Conservation (phyloP, 169 alveolate genomes). For the Cryptosporidium sp. region DNA sequence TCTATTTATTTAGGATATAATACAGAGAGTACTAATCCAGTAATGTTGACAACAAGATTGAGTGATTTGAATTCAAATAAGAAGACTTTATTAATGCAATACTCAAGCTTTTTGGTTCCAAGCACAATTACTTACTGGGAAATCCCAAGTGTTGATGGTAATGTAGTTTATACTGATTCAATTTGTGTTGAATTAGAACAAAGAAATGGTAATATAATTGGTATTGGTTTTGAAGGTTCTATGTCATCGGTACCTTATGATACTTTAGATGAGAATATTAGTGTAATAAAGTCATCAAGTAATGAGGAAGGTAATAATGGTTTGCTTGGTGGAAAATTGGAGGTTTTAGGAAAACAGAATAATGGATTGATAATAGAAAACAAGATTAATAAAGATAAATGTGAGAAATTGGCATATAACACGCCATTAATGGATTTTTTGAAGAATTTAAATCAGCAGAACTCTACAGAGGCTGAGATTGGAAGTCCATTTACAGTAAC, state of each 20-base stretch:
- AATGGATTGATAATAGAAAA: slow-evolving; percentile 23
- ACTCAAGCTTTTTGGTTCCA: slow-evolving; percentile 57
- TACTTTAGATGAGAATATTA: slow-evolving; percentile 40
- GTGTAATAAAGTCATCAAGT: slow-evolving; percentile 4
- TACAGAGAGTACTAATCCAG: slow-evolving; percentile 45
- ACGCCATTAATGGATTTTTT: slow-evolving; percentile 26
- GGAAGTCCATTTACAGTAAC: slow-evolving; percentile 54
- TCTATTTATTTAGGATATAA: slow-evolving; percentile 60
- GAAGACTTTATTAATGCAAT: slow-evolving; percentile 46
- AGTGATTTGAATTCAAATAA: slow-evolving; percentile 25
- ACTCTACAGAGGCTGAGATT: slow-evolving; percentile 15
- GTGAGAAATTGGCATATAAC: slow-evolving; percentile 58
- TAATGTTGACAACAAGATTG: slow-evolving; percentile 53
- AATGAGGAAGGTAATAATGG: neutral
- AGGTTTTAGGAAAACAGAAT: slow-evolving; percentile 5
- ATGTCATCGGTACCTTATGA: slow-evolving; percentile 67
- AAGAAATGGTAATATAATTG: slow-evolving; percentile 59
- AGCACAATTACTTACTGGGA: slow-evolving; percentile 65
- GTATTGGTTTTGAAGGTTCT: slow-evolving; percentile 73
- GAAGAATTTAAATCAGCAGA: neutral
- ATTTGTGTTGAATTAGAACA: slow-evolving; percentile 74
- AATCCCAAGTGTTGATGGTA: slow-evolving; percentile 49
- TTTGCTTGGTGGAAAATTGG: neutral
- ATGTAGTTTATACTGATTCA: slow-evolving; percentile 47
- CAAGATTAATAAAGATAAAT: slow-evolving; percentile 34